phyloP scores from a whole-genome alignment of 2,329 filamentous ascomycete species.

The Aspergillus intermedius region DNA sequence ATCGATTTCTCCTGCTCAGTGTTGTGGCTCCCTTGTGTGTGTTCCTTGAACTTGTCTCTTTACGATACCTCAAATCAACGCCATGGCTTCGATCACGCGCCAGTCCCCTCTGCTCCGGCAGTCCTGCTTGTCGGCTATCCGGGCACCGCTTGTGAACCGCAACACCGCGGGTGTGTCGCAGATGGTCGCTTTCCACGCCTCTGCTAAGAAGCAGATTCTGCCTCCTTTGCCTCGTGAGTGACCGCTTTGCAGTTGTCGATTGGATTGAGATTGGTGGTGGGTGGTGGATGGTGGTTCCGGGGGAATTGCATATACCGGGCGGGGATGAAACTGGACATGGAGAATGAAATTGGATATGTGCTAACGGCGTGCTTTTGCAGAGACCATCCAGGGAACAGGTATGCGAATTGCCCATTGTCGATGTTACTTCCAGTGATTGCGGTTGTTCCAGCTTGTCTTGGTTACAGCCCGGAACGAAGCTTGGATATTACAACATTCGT shows the following conservation, averaged over 20 bases:
- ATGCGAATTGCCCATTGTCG: slow-evolving; percentile 29
- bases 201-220: slow-evolving; percentile 66
- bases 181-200: slow-evolving; percentile 80
- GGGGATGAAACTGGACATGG: background rate
- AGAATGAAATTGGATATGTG: slow-evolving; percentile 6
- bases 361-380: slow-evolving; percentile 49
- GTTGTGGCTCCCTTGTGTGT: background rate
- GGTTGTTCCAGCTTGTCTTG: background rate
- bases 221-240: slow-evolving; percentile 77
- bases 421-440: background rate
- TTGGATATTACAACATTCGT: background rate
- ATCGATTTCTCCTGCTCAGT: background rate
- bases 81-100: slow-evolving; percentile 39
- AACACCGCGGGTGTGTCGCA: slow-evolving; percentile 39
- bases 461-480: background rate
- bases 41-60: slow-evolving; percentile 20
- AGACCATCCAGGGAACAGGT: slow-evolving; percentile 70
- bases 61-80: slow-evolving; percentile 9
- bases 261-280: background rate
- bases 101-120: slow-evolving; percentile 32
- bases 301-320: background rate
- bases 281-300: background rate
- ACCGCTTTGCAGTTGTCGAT: background rate
- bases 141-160: slow-evolving; percentile 28
- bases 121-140: slow-evolving; percentile 28